Evolutionary conservation across 78 protist species (phyloP).

Genomic region (Tieghemostelium lacteum): DNA sequence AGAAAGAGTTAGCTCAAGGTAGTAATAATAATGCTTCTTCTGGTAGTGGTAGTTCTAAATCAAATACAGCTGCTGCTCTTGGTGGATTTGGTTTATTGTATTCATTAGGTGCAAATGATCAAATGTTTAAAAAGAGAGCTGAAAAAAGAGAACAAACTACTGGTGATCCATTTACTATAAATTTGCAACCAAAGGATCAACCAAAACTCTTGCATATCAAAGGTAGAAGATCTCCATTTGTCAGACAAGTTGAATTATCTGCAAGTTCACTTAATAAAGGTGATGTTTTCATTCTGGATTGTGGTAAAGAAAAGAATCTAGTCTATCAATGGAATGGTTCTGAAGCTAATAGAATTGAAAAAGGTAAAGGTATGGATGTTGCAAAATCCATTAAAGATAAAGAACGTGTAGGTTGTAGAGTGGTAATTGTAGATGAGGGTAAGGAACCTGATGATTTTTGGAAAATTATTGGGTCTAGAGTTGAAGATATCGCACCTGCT

Average conservation of each 20-base stretch:
- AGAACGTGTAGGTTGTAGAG: constrained; percentile 78
- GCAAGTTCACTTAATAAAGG: constrained; percentile 67
- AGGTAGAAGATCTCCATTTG: constrained; percentile 82
- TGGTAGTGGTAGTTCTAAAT: neutral
- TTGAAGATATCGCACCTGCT: constrained; percentile 58
- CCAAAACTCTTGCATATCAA: constrained; percentile 80
- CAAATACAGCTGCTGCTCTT: constrained; percentile 8
- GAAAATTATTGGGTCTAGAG: constrained; percentile 74
- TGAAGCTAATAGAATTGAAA: constrained; percentile 84
- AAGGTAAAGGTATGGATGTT: constrained; percentile 87
- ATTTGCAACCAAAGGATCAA: constrained; percentile 75
- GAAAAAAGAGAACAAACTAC: neutral
- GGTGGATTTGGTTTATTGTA: constrained; percentile 74
- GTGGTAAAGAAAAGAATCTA: constrained; percentile 81
- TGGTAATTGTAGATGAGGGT: constrained; percentile 59
- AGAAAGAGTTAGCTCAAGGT: neutral
- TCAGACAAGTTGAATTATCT: constrained; percentile 75
- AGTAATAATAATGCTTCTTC: neutral
- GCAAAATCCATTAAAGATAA: constrained; percentile 81
- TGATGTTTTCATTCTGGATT: constrained; percentile 80
- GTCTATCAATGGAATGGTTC: constrained; percentile 87
- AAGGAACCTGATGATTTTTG: constrained; percentile 79
- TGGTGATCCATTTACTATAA: constrained; percentile 19
- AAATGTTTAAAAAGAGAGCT: constrained; percentile 8
- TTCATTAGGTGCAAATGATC: constrained; percentile 49